These are phyloP conservation scores for Moesziomyces sp. DNA, from an alignment of 1,284 basidiomycete species.

Conservation along the genomic window DNA sequence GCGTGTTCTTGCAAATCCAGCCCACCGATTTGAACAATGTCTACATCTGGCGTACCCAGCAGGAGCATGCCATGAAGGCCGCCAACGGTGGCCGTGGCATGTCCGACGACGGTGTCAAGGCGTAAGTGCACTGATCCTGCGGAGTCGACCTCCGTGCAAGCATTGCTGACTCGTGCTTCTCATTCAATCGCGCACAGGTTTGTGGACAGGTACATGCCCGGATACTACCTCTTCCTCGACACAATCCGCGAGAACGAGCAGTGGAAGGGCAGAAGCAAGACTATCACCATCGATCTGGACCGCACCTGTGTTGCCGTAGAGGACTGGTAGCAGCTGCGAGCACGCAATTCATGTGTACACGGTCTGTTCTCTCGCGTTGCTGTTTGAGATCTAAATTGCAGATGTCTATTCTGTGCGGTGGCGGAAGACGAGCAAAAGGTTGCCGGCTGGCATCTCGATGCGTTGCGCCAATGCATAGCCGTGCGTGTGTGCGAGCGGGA, in stretches of 20 bases:
- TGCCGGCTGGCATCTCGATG: conserved; percentile 47
- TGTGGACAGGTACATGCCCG: conserved; percentile 71
- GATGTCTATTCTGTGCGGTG: conserved; percentile 15
- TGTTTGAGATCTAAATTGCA: background rate
- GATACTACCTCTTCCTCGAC: conserved; percentile 27
- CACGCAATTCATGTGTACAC: background rate
- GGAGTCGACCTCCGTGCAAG: no score
- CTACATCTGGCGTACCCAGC: conserved; percentile 39
- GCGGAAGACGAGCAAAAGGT: conserved; percentile 35
- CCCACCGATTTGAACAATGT: conserved; percentile 39
- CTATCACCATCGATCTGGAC: conserved; percentile 34
- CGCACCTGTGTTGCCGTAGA: conserved; percentile 22
- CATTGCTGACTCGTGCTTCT: no score
- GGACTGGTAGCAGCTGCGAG: conserved; percentile 21
- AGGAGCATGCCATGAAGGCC: conserved; percentile 48
- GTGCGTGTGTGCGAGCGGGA: conserved; percentile 36
- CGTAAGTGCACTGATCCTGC: conserved; percentile 11
- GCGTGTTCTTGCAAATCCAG: conserved; percentile 35
- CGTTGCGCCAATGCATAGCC: conserved; percentile 35
- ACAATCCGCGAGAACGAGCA: conserved; percentile 29
- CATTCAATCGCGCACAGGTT: conserved; percentile 6
- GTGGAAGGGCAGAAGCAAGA: conserved; percentile 37
- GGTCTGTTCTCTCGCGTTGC: background rate
- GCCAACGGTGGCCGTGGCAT: conserved; percentile 36
- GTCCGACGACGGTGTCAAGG: conserved; percentile 34